Evolutionary conservation across 768 basidiomycete species (phyloP), one percentile per base, ranked within the genome.

Genomic region (Chalciporus sphaerocephalus): DNA sequence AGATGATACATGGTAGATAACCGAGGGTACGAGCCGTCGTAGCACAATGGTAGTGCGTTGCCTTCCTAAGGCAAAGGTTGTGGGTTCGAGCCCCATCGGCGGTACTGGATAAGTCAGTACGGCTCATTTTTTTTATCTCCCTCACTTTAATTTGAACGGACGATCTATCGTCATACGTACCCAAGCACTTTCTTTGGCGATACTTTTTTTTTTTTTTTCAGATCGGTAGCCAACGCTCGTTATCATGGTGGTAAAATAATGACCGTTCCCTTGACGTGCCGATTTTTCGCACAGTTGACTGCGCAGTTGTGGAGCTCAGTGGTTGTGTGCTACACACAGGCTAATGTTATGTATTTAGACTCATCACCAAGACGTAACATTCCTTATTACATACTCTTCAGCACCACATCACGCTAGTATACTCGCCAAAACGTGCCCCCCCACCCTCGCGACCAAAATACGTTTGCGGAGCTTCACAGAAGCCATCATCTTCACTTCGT

Each of bases 11-110:
- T 18, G 10, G 5, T 4, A 15, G 21, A 38, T 12, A 1, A 23
- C 15, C 3, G 4, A 4, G 3, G 1, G 2, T 20, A 13, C 22
- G 61, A 64, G 63, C 63, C 63, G 63, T 66, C 64, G 64, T 65
- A 65, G 63, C 63, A 65, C 63, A 65, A 65, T 65, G 63, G 63
- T 66, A 65, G 63, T 65, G 63, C 63, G 63, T 65, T 66, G 63
- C 63, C 64, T 65, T 65, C 63, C 63, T 65, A 65, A 65, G 63
- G 63, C 63, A 66, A 65, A 65, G 63, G 63, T 65, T 65, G 63
- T 61, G 63, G 63, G 63, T 65, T 65, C 63, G 63, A 65, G 46
- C 64, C 63, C 63, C 63, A 61, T 64, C 64, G 63, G 58, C 63
- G 63, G 63, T 65, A 66, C 21, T 64, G 55, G 64, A 51, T 46